Conservation (phyloP, 805 yeast genomes). For the Kodamaea hsintzibuensis region DNA sequence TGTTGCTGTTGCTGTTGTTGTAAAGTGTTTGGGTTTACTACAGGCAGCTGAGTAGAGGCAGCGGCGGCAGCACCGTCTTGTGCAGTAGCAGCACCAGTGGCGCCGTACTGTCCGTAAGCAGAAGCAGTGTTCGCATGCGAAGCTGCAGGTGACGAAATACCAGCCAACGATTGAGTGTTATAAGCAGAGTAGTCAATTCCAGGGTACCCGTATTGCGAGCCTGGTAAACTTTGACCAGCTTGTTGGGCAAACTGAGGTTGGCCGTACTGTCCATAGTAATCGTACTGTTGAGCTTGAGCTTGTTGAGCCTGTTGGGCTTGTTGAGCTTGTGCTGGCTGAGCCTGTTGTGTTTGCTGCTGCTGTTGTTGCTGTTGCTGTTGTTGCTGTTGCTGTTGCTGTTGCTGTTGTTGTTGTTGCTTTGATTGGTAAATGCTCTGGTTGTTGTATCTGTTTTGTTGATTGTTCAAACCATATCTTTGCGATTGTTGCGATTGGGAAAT, state of each 20-base stretch:
- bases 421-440: conserved; percentile 8
- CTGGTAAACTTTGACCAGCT: conserved; percentile 41
- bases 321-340: conserved; percentile 7
- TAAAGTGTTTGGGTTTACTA: conserved; percentile 26
- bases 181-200: conserved; percentile 44
- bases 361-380: too few species aligned
- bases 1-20: conserved; percentile 29
- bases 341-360: conserved; percentile 6
- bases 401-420: conserved; percentile 1
- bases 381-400: background rate
- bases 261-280: conserved; percentile 36
- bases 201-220: conserved; percentile 44
- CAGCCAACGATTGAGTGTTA: conserved; percentile 33
- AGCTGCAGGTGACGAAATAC: conserved; percentile 28
- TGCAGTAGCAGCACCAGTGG: conserved; percentile 19
- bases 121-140: conserved; percentile 28
- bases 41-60: conserved; percentile 23
- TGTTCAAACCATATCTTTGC: background rate
- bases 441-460: conserved; percentile 14
- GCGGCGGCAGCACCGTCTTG: conserved; percentile 11
- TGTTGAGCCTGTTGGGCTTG: conserved; percentile 9
- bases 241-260: conserved; percentile 46
- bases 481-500: conserved; percentile 10
- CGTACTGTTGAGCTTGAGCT: conserved; percentile 18
- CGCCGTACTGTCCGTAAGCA: conserved; percentile 24